Conservation (phyloP, 345 rosid genomes). For the Kandelia obovata region DNA sequence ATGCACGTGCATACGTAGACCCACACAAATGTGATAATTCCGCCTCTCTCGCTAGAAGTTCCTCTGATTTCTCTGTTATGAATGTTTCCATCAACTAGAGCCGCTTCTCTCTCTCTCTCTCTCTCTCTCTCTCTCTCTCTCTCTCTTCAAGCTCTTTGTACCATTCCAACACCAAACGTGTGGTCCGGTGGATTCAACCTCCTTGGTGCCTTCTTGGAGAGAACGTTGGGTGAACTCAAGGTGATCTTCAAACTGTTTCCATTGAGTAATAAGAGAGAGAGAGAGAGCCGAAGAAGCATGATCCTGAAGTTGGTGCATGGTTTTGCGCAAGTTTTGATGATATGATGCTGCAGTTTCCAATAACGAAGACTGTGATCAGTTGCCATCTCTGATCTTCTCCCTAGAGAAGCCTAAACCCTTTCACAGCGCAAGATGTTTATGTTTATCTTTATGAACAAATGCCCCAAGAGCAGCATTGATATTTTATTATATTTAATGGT, state of each 20-base stretch:
- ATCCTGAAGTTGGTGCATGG: neutral
- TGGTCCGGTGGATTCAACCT: neutral
- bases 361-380: too few species aligned
- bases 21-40: neutral
- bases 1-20: too few species aligned
- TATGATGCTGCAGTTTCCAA: neutral
- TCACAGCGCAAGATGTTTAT: too few species aligned
- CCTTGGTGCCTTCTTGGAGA: neutral
- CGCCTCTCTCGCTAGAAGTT: neutral
- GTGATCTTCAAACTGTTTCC: neutral
- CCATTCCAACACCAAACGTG: neutral
- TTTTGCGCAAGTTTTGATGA: neutral
- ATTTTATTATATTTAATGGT: too few species aligned
- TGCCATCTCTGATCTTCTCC: too few species aligned
- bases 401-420: too few species aligned
- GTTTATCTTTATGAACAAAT: too few species aligned
- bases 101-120: neutral
- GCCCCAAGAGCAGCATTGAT: too few species aligned
- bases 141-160: neutral
- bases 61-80: neutral
- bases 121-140: neutral
- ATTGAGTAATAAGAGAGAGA: neutral
- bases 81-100: neutral
- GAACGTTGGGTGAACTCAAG: neutral
- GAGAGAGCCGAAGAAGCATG: neutral